phyloP scores from a whole-genome alignment of 2,329 filamentous ascomycete species.

The Colletotrichum orbiculare region DNA sequence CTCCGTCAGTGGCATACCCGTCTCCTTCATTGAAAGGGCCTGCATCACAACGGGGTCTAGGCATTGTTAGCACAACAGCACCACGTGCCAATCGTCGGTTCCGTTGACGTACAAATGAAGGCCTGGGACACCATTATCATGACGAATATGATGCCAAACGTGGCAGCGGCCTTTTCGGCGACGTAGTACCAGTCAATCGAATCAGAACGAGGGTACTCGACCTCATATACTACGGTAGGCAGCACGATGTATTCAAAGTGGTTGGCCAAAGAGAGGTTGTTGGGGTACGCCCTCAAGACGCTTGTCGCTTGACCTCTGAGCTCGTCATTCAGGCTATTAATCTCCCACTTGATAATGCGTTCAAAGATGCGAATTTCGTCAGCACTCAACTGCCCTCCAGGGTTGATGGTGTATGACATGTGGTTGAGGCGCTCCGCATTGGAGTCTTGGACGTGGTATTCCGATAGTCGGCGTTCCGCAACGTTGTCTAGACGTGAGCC shows the following conservation, averaged over 20 bases:
- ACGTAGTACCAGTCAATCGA: constrained; percentile 80
- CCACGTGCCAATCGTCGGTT: not conserved
- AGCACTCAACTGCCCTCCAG: constrained; percentile 67
- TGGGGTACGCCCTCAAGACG: constrained; percentile 67
- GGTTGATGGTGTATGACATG: constrained; percentile 71
- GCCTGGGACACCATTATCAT: constrained; percentile 84
- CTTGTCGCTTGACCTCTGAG: constrained; percentile 70
- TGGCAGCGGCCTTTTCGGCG: constrained; percentile 75
- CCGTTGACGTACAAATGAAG: constrained; percentile 67
- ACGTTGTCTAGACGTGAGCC: constrained; percentile 56
- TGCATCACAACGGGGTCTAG: constrained; percentile 75
- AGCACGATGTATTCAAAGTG: constrained; percentile 80
- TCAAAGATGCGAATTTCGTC: constrained; percentile 73
- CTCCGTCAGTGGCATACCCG: constrained; percentile 67
- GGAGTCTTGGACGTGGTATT: constrained; percentile 45
- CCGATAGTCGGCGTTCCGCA: constrained; percentile 54
- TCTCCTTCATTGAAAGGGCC: constrained; percentile 74
- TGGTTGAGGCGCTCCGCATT: constrained; percentile 66
- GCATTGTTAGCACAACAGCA: not conserved
- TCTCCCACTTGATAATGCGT: constrained; percentile 73
- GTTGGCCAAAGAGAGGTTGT: constrained; percentile 73
- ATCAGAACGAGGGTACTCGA: constrained; percentile 78
- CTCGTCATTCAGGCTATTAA: constrained; percentile 72
- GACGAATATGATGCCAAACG: constrained; percentile 78
- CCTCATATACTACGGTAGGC: constrained; percentile 82